Evolutionary conservation across 208 protist genomes (phyloP), one percentile per base, ranked within the genome.

Genomic region (Wallacemonas rigidus): DNA sequence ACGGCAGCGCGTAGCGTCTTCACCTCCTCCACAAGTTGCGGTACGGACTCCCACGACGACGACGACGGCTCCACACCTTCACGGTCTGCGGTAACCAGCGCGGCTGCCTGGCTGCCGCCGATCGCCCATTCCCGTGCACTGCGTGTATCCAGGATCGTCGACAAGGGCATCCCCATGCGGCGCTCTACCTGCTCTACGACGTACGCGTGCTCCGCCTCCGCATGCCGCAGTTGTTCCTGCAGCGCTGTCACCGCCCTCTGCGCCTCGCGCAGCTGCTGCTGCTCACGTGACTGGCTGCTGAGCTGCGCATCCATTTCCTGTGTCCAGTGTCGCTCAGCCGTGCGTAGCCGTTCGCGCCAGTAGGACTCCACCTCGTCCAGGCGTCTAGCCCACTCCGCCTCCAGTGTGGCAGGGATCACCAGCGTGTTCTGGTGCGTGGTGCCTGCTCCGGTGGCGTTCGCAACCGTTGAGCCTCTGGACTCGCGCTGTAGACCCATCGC

Each of bases 321-420:
- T 57, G 81, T 78, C 81, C 79, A 87, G 40, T 83, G 72, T 4
- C 65, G 61, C 73, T 86, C 77, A 17, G 81, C 76, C 5, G 56
- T 74, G 63, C 76, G 71, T 57, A 90, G 50, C 17, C 81, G 77
- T 39, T 85, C 75, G 36, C 79, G 81, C 77, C 83, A 93, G 68
- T 93, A 84, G 8, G 61, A 61, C 67, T 87, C 82, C 4, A 81
- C 72, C 58, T 81, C 75, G n/a, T 80, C 56, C 62, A 91, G 74
- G 48, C 80, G 77, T 36, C 71, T 50, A 4, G 45, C 68, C 76
- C 84, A 79, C 71, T 88, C 87, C 44, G 45, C 79, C 67, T 84
- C 53, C 36, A 77, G 43, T 50, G 47, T 50, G 17, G 62, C 4
- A 6, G 62, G 35, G 9, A 68, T 6, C 41, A 35, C 40, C 41